Evolutionary conservation across 129 eudicot species (phyloP).

Genomic region (Flaveria sonorensis): DNA sequence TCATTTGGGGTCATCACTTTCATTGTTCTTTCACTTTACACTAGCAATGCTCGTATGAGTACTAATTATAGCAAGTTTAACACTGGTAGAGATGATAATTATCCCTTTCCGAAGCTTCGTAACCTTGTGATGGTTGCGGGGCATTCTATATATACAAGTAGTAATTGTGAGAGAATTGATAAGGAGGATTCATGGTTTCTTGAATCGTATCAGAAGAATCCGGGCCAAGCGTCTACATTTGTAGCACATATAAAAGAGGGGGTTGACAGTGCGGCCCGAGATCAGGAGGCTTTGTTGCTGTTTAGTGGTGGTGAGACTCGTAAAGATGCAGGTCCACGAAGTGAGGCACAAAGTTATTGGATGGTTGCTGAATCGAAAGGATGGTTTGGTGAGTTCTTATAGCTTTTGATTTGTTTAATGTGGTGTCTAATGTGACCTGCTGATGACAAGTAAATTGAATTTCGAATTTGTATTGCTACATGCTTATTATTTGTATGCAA

Average conservation of each 20-base stretch:
- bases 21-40: background rate
- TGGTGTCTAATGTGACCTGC: background rate
- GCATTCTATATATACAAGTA: slow-evolving; percentile 93
- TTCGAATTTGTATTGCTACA: slow-evolving; percentile 6
- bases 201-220: slow-evolving; percentile 93
- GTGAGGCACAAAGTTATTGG: slow-evolving; percentile 99
- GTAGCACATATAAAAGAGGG: slow-evolving; percentile 81
- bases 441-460: background rate
- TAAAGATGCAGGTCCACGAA: slow-evolving; percentile 94
- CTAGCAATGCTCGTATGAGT: slow-evolving; percentile 27
- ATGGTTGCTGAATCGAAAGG: slow-evolving; percentile 90
- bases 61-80: slow-evolving; percentile 42
- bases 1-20: slow-evolving; percentile 58
- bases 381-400: slow-evolving; percentile 88
- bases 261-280: slow-evolving; percentile 70
- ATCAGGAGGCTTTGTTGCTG: slow-evolving; percentile 73
- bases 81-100: slow-evolving; percentile 15
- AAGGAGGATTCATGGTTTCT: slow-evolving; percentile 92
- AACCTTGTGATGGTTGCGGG: slow-evolving; percentile 99
- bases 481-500: background rate
- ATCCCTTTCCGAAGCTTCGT: slow-evolving; percentile 68
- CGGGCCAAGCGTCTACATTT: slow-evolving; percentile 95
- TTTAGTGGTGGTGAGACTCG: slow-evolving; percentile 99
- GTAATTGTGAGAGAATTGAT: slow-evolving; percentile 84
- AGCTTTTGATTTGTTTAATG: background rate